Base-by-base conservation (phyloP, 75 land plant genomes). In the Chamaecyparis obtusa region DNA sequence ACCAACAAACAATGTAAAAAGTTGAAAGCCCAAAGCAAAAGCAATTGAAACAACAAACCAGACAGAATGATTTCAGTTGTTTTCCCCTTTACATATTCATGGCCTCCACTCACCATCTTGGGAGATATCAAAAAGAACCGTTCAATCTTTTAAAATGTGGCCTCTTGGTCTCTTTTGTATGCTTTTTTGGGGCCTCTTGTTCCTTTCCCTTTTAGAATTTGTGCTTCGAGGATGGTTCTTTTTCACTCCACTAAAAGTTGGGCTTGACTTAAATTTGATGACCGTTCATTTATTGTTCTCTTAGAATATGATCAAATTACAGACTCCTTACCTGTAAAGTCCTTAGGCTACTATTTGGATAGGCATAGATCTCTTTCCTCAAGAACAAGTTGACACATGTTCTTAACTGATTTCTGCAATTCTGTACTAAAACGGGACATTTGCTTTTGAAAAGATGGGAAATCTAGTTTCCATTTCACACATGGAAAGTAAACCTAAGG, bases 91-190 rank as follows among this genome's bases (percentile, higher is more conserved):
- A 1, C 36, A 74, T 24, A 9, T 74, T 74, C 76, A 74, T 74
- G 36, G 4, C 33, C 36, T 74, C 76, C 76, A 74, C 76, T 74
- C 16, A 74, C 76, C 33, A 74, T 74, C 76, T 74, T 74, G 33
- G 76, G 75, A 74, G 36, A 74, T 74, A 32, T 74, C 76, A 74
- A 74, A 74, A 74, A 33, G 76, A 30, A 74, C 36, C n/a, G n/a
- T n/a, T n/a, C n/a, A 3, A 30, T 33, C 36, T 74, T 74, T 74
- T 74, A 32, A 32, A 74, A 74, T 74, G 27, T 10, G 76, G 76
- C 76, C 33, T 74, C 76, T 74, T 71, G 8, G 36, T 7, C 8
- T 9, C n/a, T 64, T 64, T 24, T 64, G 30, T 24, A 21, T 64
- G 27, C 69, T 64, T 74, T 74, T 33, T 13, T 74, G 76, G 76